Conservation (phyloP, 192 early-diverging fungal species). For the Pilaira anomala region DNA sequence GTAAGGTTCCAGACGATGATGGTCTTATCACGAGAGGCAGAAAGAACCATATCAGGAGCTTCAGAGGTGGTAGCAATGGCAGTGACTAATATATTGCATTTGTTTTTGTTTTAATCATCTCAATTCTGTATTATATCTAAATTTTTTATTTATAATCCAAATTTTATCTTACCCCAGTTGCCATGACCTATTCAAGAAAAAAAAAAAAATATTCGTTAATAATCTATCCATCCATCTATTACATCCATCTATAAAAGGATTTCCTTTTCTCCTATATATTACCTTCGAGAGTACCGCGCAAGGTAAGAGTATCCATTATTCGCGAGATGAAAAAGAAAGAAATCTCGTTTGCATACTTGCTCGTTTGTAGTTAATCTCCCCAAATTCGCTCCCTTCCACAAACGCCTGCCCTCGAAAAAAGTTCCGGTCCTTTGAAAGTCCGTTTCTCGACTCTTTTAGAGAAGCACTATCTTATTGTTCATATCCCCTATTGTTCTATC, state of each 20-base stretch:
- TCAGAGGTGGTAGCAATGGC: slow-evolving; percentile 96
- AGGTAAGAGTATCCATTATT: slow-evolving; percentile 35
- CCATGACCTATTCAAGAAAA: slow-evolving; percentile 29
- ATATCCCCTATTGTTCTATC: too few species aligned
- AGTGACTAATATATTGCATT: slow-evolving; percentile 60
- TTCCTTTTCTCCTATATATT: slow-evolving; percentile 11
- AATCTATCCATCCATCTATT: slow-evolving; percentile 31
- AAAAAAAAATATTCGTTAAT: slow-evolving; percentile 1
- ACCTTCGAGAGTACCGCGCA: slow-evolving; percentile 38
- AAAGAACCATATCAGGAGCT: slow-evolving; percentile 94
- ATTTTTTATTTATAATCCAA: neutral
- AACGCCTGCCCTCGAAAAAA: too few species aligned
- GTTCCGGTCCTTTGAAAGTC: too few species aligned
- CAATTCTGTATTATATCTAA: neutral
- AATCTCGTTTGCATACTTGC: neutral
- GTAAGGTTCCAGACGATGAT: slow-evolving; percentile 97
- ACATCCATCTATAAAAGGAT: slow-evolving; percentile 15
- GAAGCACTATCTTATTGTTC: too few species aligned
- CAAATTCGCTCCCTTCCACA: too few species aligned
- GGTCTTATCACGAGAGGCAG: slow-evolving; percentile 98
- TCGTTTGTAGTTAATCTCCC: too few species aligned
- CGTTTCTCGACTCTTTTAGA: too few species aligned
- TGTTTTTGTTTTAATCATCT: neutral
- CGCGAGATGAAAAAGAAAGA: slow-evolving; percentile 26
- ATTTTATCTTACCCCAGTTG: slow-evolving; percentile 35